Percentiles rank a stretch among this genome's conserved stretches.
Conservation (phyloP, 75 land plant genomes). For the Sequoiadendron giganteum region DNA sequence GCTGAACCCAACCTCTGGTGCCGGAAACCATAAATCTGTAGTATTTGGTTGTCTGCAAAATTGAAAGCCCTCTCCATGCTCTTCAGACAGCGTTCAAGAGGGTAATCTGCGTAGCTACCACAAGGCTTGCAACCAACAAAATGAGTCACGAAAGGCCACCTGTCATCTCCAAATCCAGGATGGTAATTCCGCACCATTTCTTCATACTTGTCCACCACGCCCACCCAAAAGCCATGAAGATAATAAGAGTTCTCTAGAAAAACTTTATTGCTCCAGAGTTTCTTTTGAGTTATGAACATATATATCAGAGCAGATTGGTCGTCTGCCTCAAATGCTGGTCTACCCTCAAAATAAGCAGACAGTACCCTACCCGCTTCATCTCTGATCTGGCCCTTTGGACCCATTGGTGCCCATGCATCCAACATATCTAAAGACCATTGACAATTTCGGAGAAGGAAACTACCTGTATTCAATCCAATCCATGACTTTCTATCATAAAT, state of each 20-base stretch:
- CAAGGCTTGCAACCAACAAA: constrained; percentile 93
- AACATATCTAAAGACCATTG: constrained; percentile 89
- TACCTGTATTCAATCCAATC: constrained; percentile 81
- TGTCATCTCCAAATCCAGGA: constrained; percentile 82
- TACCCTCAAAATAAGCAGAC: constrained; percentile 56
- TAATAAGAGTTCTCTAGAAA: constrained; percentile 67
- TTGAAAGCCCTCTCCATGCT: constrained; percentile 90
- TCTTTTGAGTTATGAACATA: constrained; percentile 49
- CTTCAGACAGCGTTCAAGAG: constrained; percentile 64
- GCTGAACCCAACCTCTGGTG: constrained; percentile 53
- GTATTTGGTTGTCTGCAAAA: constrained; percentile 82
- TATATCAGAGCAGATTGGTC: constrained; percentile 77
- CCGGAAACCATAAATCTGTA: constrained; percentile 66
- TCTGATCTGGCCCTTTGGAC: constrained; percentile 65
- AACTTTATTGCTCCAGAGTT: constrained; percentile 56
- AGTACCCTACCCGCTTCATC: constrained; percentile 71
- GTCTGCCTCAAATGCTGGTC: constrained; percentile 84
- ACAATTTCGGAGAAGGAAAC: constrained; percentile 74
- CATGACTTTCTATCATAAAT: constrained; percentile 57
- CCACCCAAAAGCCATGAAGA: constrained; percentile 76
- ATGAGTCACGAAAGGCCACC: constrained; percentile 93
- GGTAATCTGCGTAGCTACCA: constrained; percentile 76
- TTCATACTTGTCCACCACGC: constrained; percentile 72
- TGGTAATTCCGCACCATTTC: constrained; percentile 77
- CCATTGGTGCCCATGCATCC: constrained; percentile 89